Evolutionary conservation across 179 eudicot species (phyloP), one percentile per base, ranked within the genome.

Genomic region (Drosera spatulata): DNA sequence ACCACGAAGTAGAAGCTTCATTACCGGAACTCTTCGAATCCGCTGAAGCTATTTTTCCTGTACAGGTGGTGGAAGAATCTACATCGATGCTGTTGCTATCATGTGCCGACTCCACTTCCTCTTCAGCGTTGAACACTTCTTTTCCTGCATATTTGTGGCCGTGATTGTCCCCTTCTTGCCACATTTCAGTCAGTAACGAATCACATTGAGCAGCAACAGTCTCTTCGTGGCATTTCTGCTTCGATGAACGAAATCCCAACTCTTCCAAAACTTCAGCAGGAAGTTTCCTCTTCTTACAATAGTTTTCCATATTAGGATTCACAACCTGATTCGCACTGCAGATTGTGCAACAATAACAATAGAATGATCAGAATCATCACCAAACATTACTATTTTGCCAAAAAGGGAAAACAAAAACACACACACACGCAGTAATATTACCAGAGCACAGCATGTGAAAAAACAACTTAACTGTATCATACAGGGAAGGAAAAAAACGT

Each of bases 241-340:
- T 52, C 22, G 66, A 10, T 7, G 6, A 10, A 22, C 42, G 65
- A 47, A 53, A 13, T 22, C 41, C 47, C 41, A 39, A 43, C 8
- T 41, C 40, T 10, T 62, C 66, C 10, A 45, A 37, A 11, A 51
- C 39, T 62, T 62, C 58, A 41, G 49, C 58, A n/a, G 43, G 58
- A 42, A 62, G 44, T 50, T 62, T 62, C 50, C 66, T 62, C 42
- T 62, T 62, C 45, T 61, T 61, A 49, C 39, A 14, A 38, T 14
- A 55, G 14, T 55, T 50, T 4, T n/a, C 53, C 11, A 50, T 11
- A 7, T 50, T 11, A 50, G 10, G n/a, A 50, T 15, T 11, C n/a
- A 50, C 13, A 50, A 50, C n/a, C 13, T 50, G 2, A 11, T 15
- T 11, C 4, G 11, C 22, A n/a, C 53, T 45, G 49, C 49, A 45